Evolutionary conservation across 2,329 filamentous ascomycete species (phyloP).

Genomic region (Gliomastix tumulicola): DNA sequence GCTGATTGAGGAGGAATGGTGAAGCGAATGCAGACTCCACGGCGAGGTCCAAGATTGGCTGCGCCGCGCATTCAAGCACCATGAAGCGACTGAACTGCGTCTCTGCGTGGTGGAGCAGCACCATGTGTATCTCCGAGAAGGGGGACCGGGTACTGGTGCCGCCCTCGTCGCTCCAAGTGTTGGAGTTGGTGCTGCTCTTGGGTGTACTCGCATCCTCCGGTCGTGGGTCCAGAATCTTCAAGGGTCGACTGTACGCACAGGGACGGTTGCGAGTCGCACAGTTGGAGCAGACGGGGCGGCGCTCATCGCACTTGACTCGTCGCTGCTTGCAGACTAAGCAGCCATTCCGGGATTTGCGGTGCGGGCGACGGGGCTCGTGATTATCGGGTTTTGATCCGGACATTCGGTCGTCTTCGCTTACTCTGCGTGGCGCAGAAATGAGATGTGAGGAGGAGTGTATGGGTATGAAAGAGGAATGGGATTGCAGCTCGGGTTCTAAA

Average conservation of each 20-base stretch:
- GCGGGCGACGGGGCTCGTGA: slow-evolving; percentile 18
- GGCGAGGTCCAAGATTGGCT: not conserved
- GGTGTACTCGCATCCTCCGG: not conserved
- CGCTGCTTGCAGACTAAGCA: slow-evolving; percentile 23
- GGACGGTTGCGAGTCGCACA: not conserved
- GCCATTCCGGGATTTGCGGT: slow-evolving; percentile 22
- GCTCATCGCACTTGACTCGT: slow-evolving; percentile 34
- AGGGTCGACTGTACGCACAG: slow-evolving; percentile 2
- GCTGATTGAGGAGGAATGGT: not conserved
- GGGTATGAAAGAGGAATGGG: too few relatives aligned
- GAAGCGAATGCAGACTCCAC: not conserved
- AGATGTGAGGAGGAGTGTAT: too few relatives aligned
- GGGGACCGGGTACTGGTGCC: too few relatives aligned
- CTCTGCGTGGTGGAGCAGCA: not conserved
- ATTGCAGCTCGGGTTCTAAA: too few relatives aligned
- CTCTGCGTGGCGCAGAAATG: too few relatives aligned
- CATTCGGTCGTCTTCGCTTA: slow-evolving; percentile 20
- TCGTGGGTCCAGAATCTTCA: not conserved
- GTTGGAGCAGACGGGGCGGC: slow-evolving; percentile 6
- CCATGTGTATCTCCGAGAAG: slow-evolving; percentile 1
- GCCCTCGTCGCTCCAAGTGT: not conserved
- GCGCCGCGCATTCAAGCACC: not conserved
- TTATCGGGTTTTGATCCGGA: slow-evolving; percentile 7
- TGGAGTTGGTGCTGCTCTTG: not conserved
- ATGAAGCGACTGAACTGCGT: not conserved